These are phyloP conservation scores for Corylus avellana DNA, from an alignment of 306 rosid genomes.

Conservation along the genomic window DNA sequence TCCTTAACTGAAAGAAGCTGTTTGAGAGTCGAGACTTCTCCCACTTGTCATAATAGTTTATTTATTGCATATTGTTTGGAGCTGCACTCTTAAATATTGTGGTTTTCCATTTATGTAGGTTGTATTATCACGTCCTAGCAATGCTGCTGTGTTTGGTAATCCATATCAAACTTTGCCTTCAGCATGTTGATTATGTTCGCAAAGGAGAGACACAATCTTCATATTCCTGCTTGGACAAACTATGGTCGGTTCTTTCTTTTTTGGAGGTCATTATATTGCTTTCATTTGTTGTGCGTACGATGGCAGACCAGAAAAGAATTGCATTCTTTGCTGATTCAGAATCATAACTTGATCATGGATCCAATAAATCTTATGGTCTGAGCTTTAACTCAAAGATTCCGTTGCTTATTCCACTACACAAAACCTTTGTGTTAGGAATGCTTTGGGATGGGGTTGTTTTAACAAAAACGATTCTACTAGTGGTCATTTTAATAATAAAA, in stretches of 20 bases:
- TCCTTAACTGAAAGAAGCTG: background rate
- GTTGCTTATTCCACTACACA: too few relatives aligned
- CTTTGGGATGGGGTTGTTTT: too few relatives aligned
- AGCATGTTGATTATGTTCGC: slow-evolving; percentile 12
- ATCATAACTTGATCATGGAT: background rate
- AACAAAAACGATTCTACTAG: too few relatives aligned
- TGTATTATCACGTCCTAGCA: slow-evolving; percentile 54
- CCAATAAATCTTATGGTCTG: too few relatives aligned
- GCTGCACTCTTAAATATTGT: background rate
- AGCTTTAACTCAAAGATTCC: background rate
- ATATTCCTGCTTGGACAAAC: background rate
- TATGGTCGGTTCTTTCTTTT: background rate
- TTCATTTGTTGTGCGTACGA: slow-evolving; percentile 2
- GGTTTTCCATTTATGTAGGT: slow-evolving; percentile 23
- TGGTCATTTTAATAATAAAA: too few relatives aligned
- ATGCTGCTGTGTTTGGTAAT: slow-evolving; percentile 37
- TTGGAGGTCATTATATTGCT: background rate
- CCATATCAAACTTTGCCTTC: slow-evolving; percentile 40
- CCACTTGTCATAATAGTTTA: background rate
- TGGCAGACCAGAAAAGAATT: background rate
- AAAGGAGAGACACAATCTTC: background rate
- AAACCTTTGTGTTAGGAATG: too few relatives aligned
- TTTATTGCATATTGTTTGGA: background rate
- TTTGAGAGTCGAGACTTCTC: background rate
- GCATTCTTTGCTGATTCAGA: background rate